Percentiles rank a stretch among this genome's conserved stretches.
These are phyloP conservation scores for Fusarium proliferatum DNA, from an alignment of 2,329 filamentous ascomycete genomes.

Conservation along the genomic window DNA sequence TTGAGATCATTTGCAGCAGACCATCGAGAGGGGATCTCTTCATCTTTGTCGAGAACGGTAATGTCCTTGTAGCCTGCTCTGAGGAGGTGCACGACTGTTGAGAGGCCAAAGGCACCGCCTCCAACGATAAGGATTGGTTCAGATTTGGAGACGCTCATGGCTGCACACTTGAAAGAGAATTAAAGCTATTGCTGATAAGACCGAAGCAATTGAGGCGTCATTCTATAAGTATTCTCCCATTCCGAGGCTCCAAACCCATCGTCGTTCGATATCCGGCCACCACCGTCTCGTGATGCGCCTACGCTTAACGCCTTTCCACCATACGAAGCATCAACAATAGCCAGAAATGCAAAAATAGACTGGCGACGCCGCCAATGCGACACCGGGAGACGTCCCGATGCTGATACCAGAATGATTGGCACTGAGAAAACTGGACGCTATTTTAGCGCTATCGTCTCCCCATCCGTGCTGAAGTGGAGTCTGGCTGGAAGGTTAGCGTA, in stretches of 20 bases:
- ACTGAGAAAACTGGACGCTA: background rate
- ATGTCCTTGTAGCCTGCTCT: constrained; percentile 57
- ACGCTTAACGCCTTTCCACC: background rate
- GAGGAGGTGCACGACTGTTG: constrained; percentile 60
- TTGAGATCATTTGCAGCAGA: constrained; percentile 71
- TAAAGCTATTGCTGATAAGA: background rate
- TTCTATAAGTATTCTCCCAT: background rate
- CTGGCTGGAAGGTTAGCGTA: constrained; percentile 3
- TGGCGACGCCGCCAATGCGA: background rate
- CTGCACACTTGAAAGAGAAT: background rate
- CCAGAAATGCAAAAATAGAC: background rate
- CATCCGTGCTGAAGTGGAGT: background rate
- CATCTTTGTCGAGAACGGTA: constrained; percentile 58
- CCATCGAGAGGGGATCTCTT: constrained; percentile 54
- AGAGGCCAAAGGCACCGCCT: constrained; percentile 62
- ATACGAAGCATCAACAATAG: background rate
- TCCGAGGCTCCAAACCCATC: no score
- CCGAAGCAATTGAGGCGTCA: background rate
- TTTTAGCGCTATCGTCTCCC: background rate
- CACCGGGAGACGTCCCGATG: constrained; percentile 11
- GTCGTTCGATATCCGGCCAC: background rate
- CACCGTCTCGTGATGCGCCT: background rate
- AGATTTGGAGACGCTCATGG: constrained; percentile 36
- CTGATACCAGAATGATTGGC: background rate
- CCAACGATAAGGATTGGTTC: constrained; percentile 55